Conservation (phyloP, 441 rosid species). For the Croton setiger region DNA sequence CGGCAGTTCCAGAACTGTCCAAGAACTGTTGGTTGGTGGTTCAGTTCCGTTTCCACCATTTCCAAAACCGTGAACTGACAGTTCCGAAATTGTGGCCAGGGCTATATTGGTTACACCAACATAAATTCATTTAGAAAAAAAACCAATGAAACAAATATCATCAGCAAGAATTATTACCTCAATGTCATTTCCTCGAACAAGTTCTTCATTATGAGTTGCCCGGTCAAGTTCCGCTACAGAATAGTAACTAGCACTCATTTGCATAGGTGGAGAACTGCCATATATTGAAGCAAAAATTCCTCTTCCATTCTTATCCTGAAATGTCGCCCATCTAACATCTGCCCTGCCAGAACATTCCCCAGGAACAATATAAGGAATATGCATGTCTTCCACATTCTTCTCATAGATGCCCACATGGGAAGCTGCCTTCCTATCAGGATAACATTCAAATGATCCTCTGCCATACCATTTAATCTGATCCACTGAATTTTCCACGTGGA, state of each 20-base stretch:
- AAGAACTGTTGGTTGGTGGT: no score
- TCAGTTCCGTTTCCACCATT: no score
- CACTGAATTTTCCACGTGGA: constrained; percentile 65
- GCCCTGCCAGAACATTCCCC: constrained; percentile 88
- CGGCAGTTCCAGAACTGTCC: no score
- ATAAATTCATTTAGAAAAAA: not conserved
- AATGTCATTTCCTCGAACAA: constrained; percentile 59
- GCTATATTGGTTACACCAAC: not conserved
- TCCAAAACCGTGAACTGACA: no score
- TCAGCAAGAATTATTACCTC: constrained; percentile 47
- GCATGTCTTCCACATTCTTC: constrained; percentile 64
- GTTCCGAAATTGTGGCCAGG: no score
- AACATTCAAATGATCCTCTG: constrained; percentile 95
- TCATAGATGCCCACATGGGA: constrained; percentile 75
- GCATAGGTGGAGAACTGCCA: constrained; percentile 82
- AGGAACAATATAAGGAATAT: constrained; percentile 92
- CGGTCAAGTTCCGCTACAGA: constrained; percentile 63
- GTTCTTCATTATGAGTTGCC: constrained; percentile 74
- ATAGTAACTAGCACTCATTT: constrained; percentile 89
- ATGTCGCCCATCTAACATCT: constrained; percentile 94
- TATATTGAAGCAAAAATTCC: constrained; percentile 84
- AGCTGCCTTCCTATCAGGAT: constrained; percentile 94
- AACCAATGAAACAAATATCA: not conserved
- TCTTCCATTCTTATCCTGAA: constrained; percentile 60
- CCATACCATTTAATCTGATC: constrained; percentile 86